Evolutionary conservation across 176 grass and related monocot species (phyloP), one percentile per base, ranked within the genome.

Genomic region (Avena eriantha): DNA sequence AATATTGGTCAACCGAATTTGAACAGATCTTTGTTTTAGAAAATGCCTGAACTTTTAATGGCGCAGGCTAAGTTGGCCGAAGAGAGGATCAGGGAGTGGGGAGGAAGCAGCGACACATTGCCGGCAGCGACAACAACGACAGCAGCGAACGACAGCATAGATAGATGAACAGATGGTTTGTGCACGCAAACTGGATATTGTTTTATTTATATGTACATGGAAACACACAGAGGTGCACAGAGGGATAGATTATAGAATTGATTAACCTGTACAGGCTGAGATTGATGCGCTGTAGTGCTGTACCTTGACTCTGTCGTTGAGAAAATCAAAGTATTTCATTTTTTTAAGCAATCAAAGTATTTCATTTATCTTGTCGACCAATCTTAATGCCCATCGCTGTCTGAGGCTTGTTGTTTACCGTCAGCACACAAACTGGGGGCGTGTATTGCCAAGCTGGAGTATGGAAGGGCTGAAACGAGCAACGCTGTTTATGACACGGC

Each of bases 11-110:
- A 34, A 22, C 19, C 31, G 21, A n/a, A 39, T 0, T 78, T 59
- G 53, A 56, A 47, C 58, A 36, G 8, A 14, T 55, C 14, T 57
- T 2, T 46, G 22, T 13, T 9, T 13, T 9, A 39, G 46, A 16
- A 53, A 60, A 63, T 73, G 21, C 47, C 3, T 71, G 36, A 63
- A 79, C 45, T 55, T 1, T 60, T 23, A 47, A 64, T 82, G 4
- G 0, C 75, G 59, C 91, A 95, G 94, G 91, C 91, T 34, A 73
- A 86, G 91, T 55, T 80, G 76, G 94, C 94, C 1, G 87, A 93
- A 21, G 91, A 91, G 74, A 88, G 94, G 29, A 70, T 93, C n/a
- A 89, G 79, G 57, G 89, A 80, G 45, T 95, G 94, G 91, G 94
- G 94, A 89, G 94, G 94, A 77, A 65, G 79, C 72, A 43, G 41